Evolutionary conservation across 2,329 filamentous ascomycete genomes (phyloP).

Genomic region (Monascus ruber): DNA sequence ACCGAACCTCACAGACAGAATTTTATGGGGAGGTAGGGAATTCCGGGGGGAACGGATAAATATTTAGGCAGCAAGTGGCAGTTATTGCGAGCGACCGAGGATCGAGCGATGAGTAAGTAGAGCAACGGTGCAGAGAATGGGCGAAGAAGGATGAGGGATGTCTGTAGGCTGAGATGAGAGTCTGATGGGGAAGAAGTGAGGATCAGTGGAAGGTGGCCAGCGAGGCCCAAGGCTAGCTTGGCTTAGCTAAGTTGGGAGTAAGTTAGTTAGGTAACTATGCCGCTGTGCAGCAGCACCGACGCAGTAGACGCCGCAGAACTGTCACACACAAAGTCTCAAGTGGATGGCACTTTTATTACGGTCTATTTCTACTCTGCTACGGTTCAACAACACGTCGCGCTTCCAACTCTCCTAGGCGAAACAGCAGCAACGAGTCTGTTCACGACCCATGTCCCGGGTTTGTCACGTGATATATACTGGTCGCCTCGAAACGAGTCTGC

Average conservation of each 20-base stretch:
- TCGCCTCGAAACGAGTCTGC: too few relatives aligned
- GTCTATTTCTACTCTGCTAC: too few relatives aligned
- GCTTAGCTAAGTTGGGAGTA: not conserved
- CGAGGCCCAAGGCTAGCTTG: not conserved
- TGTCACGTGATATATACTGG: too few relatives aligned
- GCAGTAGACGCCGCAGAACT: too few relatives aligned
- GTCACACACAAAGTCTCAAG: too few relatives aligned
- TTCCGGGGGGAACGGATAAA: not conserved
- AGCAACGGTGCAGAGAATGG: not conserved
- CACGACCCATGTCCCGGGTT: too few relatives aligned
- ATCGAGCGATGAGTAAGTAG: not conserved
- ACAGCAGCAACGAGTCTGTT: too few relatives aligned
- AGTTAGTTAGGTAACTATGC: conserved; percentile 3
- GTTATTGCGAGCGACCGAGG: not conserved
- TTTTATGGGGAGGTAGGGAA: conserved; percentile 12
- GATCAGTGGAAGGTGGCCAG: not conserved
- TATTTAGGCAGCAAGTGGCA: not conserved
- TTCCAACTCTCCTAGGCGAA: too few relatives aligned
- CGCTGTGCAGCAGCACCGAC: conserved; percentile 5
- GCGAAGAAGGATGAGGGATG: not conserved
- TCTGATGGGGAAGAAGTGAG: not conserved
- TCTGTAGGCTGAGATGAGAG: conserved; percentile 1
- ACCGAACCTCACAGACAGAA: conserved; percentile 29
- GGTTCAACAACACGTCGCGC: too few relatives aligned
- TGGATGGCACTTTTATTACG: too few relatives aligned